Base-by-base conservation (phyloP, 176 grass and related monocot genomes). In the Triticum aestivum region DNA sequence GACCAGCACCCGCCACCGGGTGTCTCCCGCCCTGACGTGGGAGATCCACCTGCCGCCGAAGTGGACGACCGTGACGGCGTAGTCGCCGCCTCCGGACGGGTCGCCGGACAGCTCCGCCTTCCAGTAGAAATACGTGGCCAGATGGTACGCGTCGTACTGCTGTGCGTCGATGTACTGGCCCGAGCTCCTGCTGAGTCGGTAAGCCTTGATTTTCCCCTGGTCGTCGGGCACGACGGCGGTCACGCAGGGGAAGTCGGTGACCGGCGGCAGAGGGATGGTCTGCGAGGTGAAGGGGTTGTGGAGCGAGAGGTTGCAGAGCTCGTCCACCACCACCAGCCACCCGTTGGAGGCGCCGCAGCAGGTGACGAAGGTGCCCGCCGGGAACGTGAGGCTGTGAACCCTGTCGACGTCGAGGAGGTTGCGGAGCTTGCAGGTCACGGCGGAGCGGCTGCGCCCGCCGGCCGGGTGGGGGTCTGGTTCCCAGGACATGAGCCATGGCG, bases 401-500 rank as follows among this genome's bases (percentile, higher is more conserved):
- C 9, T 80, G 27, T 27, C 20, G 7, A 18, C 38, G 14, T 73
- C 27, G 47, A 65, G 26, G 41, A 72, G 54, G 20, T 73, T 26
- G 27, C 44, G n/a, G 29, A 80, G 26, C 20, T 63, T 47, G 68
- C 77, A 80, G 9, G 3, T 26, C 20, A 73, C 56, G 14, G 77
- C 10, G 9, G 56, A 3, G 1, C 39, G 5, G n/a, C 4, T 5
- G 0, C 54, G 54, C 18, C 54, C 18, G 54, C 0, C 7, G 54
- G 54, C 54, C 18, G 18, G 54, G 54, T 21, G 18, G 0, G 61
- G 1, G n/a, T 23, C 9, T 12, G 3, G 10, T n/a, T 39, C 61
- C 83, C 61, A 85, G 5, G 83, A 77, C 72, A 85, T 37, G 77
- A 87, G 29, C 66, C 67, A 87, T 11, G 85, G 85, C 4, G 38